A percentile compares a stretch with the other conserved stretches of the same genome.
phyloP scores from a whole-genome alignment of 768 basidiomycete genomes.

The Mrakia blollopis region DNA sequence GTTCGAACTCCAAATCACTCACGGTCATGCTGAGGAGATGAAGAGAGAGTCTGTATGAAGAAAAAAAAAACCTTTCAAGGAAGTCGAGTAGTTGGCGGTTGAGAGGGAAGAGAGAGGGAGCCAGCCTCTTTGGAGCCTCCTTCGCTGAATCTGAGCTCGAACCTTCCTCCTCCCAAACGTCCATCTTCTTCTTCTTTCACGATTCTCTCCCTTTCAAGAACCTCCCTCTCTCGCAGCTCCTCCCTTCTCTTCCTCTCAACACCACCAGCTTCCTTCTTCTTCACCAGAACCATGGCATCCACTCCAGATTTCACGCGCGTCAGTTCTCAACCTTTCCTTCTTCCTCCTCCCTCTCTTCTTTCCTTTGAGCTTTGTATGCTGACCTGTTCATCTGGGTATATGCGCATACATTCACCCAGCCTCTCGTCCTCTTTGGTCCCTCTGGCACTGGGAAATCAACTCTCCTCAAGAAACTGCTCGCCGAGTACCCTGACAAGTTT shows the following conservation, averaged over 20 bases:
- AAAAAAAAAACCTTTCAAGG: neutral
- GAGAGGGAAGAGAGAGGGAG: neutral
- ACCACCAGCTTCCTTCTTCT: no score
- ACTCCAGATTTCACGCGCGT: conserved; percentile 18
- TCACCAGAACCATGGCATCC: neutral
- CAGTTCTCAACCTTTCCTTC: neutral
- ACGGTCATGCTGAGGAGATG: neutral
- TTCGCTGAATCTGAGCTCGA: neutral
- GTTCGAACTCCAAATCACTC: neutral
- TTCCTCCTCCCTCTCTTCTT: neutral
- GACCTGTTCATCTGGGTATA: neutral
- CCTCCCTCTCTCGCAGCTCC: neutral
- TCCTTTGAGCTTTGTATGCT: neutral
- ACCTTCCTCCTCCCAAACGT: neutral
- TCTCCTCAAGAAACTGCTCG: conserved; percentile 72
- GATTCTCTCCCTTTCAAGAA: neutral
- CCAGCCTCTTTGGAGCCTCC: neutral
- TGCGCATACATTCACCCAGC: conserved; percentile 38
- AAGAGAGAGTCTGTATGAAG: neutral
- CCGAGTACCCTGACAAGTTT: conserved; percentile 74
- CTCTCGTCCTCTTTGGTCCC: conserved; percentile 82
- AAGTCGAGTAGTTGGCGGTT: neutral
- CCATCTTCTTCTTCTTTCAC: neutral
- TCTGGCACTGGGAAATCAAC: conserved; percentile 95
- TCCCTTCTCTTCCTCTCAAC: neutral